Conservation (phyloP, 768 basidiomycete species). For the Mycena rebaudengoi region DNA sequence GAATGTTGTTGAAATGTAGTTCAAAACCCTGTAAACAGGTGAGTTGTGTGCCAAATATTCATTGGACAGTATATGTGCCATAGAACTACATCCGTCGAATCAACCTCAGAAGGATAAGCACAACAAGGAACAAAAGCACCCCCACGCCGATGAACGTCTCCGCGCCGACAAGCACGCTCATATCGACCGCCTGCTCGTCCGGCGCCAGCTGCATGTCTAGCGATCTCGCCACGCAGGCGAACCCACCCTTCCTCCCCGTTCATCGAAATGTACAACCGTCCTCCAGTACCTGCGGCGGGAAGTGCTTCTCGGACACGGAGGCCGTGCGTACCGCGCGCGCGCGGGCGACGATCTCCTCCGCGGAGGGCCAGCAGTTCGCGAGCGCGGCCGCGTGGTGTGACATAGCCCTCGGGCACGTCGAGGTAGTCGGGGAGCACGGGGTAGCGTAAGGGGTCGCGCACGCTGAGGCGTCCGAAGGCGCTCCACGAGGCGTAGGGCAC, state of each 20-base stretch:
- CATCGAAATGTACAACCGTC: slow-evolving; percentile 56
- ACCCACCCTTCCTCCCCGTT: slow-evolving; percentile 53
- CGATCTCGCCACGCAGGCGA: slow-evolving; percentile 51
- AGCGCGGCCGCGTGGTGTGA: slow-evolving; percentile 39
- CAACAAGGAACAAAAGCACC: neutral
- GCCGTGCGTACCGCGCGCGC: slow-evolving; percentile 43
- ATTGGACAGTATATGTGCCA: no score
- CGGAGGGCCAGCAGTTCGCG: slow-evolving; percentile 51
- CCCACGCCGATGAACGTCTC: slow-evolving; percentile 63
- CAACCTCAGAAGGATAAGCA: neutral
- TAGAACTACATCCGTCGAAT: neutral
- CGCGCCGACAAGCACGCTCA: slow-evolving; percentile 54
- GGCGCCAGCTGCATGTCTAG: slow-evolving; percentile 50
- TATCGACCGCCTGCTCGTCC: slow-evolving; percentile 58
- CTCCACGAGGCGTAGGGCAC: slow-evolving; percentile 50
- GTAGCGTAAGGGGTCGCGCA: no score
- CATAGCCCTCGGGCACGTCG: slow-evolving; percentile 21
- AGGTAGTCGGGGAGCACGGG: slow-evolving; percentile 40
- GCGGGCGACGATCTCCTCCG: slow-evolving; percentile 51
- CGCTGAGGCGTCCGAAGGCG: no score
- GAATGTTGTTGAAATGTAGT: no score
- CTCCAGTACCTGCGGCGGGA: slow-evolving; percentile 30
- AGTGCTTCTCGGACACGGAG: neutral
- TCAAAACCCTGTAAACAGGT: no score
- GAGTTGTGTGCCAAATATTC: no score